These are phyloP conservation scores for Polytrichum formosum DNA, from an alignment of 225 moss, liverwort and hornwort genomes.

Conservation along the genomic window DNA sequence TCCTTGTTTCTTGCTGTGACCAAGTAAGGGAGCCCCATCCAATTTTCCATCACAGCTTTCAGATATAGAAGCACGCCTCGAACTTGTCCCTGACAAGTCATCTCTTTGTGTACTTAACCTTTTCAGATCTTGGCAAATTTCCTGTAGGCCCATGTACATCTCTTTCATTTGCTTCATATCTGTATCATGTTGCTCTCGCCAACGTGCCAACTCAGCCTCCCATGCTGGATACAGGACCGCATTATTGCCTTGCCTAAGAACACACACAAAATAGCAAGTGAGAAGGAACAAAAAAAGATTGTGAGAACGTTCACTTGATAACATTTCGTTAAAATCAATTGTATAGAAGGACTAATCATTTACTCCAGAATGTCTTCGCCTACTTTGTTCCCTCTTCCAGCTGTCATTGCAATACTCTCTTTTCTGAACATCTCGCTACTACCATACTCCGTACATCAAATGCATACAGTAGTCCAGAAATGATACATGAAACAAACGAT, in stretches of 20 bases:
- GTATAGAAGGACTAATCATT: too few species aligned
- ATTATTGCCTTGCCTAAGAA: conserved; percentile 24
- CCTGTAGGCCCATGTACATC: conserved; percentile 51
- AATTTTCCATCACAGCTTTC: conserved; percentile 34
- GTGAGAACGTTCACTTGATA: too few species aligned
- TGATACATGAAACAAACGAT: too few species aligned
- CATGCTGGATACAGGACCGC: conserved; percentile 43
- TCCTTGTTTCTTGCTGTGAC: conserved; percentile 24
- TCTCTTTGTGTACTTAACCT: conserved; percentile 39
- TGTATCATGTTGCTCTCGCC: conserved; percentile 47
- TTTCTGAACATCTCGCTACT: too few species aligned
- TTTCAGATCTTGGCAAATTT: conserved; percentile 54
- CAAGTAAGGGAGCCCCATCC: conserved; percentile 20
- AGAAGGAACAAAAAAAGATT: too few species aligned
- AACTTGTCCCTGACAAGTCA: conserved; percentile 36
- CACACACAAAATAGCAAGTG: neutral
- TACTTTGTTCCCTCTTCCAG: too few species aligned
- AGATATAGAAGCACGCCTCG: conserved; percentile 34
- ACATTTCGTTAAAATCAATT: neutral
- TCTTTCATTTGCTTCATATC: conserved; percentile 62
- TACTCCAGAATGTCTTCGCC: too few species aligned
- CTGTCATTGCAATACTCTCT: too few species aligned
- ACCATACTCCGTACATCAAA: too few species aligned
- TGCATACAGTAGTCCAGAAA: too few species aligned
- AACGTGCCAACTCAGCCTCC: conserved; percentile 54